Evolutionary conservation across 2,329 filamentous ascomycete genomes (phyloP).

Genomic region (Lecanicillium sp.): DNA sequence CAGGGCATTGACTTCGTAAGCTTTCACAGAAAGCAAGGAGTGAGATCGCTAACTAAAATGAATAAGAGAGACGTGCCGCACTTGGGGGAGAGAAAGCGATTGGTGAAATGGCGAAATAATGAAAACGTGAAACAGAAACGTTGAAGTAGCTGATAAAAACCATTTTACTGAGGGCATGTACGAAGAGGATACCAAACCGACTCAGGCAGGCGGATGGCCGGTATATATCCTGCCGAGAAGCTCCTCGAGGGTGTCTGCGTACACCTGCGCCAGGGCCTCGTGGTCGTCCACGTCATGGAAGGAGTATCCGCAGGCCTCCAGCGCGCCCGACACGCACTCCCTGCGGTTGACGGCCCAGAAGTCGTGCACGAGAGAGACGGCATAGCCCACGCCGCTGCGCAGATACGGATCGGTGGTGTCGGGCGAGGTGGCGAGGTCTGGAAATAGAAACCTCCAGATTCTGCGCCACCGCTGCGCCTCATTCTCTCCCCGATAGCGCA

Average conservation of each 20-base stretch:
- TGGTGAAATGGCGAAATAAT: too few relatives aligned
- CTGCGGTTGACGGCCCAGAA: neutral
- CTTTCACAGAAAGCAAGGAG: too few relatives aligned
- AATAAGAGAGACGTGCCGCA: too few relatives aligned
- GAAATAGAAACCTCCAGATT: neutral
- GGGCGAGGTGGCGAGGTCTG: neutral
- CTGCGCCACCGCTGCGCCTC: neutral
- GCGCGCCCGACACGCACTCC: neutral
- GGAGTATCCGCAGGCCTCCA: neutral
- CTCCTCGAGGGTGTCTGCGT: neutral
- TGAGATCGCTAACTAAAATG: too few relatives aligned
- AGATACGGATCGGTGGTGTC: neutral
- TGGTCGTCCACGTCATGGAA: constrained; percentile 22
- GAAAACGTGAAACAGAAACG: too few relatives aligned
- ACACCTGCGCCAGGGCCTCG: constrained; percentile 3
- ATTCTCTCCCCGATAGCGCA: neutral
- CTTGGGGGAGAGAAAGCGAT: too few relatives aligned
- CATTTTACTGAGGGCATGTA: too few relatives aligned
- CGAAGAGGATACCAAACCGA: too few relatives aligned
- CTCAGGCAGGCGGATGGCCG: too few relatives aligned
- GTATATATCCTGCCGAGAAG: neutral
- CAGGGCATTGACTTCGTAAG: too few relatives aligned
- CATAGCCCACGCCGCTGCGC: neutral
- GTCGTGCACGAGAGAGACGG: constrained; percentile 2
- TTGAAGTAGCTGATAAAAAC: too few relatives aligned